Evolutionary conservation across 768 basidiomycete species (phyloP), one percentile per base, ranked within the genome.

Genomic region (Collybiopsis confluens): DNA sequence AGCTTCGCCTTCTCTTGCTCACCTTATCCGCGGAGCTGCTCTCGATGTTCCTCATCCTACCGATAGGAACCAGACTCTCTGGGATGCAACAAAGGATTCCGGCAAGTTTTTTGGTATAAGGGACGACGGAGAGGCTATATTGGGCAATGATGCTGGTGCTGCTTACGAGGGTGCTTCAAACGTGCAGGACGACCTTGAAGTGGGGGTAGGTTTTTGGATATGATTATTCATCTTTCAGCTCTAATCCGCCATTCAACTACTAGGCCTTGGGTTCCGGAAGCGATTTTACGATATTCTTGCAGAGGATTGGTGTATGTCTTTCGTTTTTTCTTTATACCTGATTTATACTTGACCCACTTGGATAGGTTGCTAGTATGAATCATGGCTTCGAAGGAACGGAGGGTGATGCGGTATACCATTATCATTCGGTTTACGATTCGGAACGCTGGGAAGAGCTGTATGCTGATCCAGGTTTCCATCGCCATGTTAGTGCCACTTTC

Each of bases 261-360:
- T n/a, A n/a, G n/a, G 78, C 88, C 16, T 70, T 93, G 13, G 92
- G 92, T 43, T 89, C 86, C 45, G 92, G 92, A 27, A 92, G 90
- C 54, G 96, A 98, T 68, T 98, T 78, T 60, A 97, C 95, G 0
- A 86, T 92, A 10, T 97, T 98, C 73, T 70, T 98, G 62, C 92
- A 98, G 66, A 76, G 85, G 45, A 62, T 81, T 20, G 79, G 79
- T n/a, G 75, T 75, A 61, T 38, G 70, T 62, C 15, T 18, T 37
- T 13, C 24, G 10, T 3, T 7, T 42, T 36, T 55, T 36, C 50
- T 2, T 20, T 38, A 23, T 45, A 33, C 23, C 42, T 50, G 42
- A 23, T 15, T 54, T 63, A 5, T 60, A 56, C n/a, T 59, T n/a
- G n/a, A n/a, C n/a, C n/a, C n/a, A n/a, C n/a, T n/a, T n/a, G n/a